Evolutionary conservation across 495 filamentous ascomycete genomes (phyloP), one percentile per base, ranked within the genome.

Genomic region (Penicillium goetzii): DNA sequence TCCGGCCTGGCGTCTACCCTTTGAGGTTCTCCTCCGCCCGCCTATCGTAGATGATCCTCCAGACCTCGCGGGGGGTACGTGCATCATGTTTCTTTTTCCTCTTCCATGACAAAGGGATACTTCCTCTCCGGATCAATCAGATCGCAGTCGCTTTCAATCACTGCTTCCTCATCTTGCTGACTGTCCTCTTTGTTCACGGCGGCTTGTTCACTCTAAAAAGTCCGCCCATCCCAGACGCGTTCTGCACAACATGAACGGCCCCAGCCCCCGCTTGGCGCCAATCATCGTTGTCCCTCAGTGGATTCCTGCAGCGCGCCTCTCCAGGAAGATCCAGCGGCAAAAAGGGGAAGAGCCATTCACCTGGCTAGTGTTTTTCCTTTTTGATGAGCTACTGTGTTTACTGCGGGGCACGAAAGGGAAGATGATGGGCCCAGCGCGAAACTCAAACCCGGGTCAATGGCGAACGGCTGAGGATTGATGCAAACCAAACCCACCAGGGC

Each of bases 241-340:
- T 73, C 72, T 74, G 76, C 76, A 75, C 73, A 73, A 77, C 75
- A 75, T 76, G 69, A 68, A 53, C 59, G 62, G 63, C 68, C 56
- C 58, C 40, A 25, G 51, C 52, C 61, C 62, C 61, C 62, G 56
- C 71, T 72, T 72, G 63, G 73, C 68, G 57, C 67, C 68, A 71
- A 71, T 72, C 64, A 67, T 63, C 58, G 58, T 64, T 59, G 53
- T 69, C 57, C 60, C 64, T 66, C 64, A 66, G 68, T 67, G 68
- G 68, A 64, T 66, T 67, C 62, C 60, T 65, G 64, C 65, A 63
- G 61, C 66, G 67, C 71, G 64, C 61, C 69, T 69, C 62, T 21
- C 61, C 33, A 26, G 15, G 49, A 63, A 59, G 64, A 68, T 60
- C 59, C 41, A 30, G 21, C 32, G 58, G 67, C 69, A 67, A 61